Evolutionary conservation across 768 basidiomycete genomes (phyloP), one percentile per base, ranked within the genome.

Genomic region (Lactarius deliciosus): DNA sequence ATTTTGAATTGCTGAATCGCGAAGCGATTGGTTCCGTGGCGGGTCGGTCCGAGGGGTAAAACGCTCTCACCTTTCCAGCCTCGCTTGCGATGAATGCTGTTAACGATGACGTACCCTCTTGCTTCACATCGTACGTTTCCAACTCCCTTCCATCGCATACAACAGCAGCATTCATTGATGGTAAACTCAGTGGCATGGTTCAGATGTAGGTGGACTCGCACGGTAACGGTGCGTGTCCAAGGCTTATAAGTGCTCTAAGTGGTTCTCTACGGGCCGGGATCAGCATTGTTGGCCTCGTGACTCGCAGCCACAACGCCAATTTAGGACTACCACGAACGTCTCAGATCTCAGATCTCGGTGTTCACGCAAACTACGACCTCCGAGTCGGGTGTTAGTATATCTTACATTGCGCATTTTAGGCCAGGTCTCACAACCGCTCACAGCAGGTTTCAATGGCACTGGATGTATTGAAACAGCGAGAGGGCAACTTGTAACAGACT

Each of bases 101-200:
- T 16, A 63, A 2, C 2, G 56, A 32, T 2, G 47, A 58, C 5
- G 50, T 56, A n/a, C 60, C 36, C 5, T 63, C 65, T 15, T 43
- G 57, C n/a, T 54, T 43, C 18, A 41, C 57, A n/a, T 54, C 47
- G n/a, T 58, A 43, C 9, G 47, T 36, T 54, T 59, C 57, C 40
- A 66, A 25, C n/a, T 66, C 65, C 8, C 25, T 11, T 0, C 32
- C 65, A 9, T 63, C 57, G 13, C 65, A 66, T 58, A 43, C 32
- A 34, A 66, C 54, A 18, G 61, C 45, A 25, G 57, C 25, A 16
- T 25, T n/a, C 45, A 66, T 43, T 22, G 38, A 4, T 7, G 36
- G 65, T 25, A 62, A 22, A 59, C 2, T 18, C 10, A 66, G 56
- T 10, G 65, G 61, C 65, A 66, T 66, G n/a, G 56, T 28, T 65